A percentile compares a stretch with the other conserved stretches of the same genome.
Evolutionary conservation across 2,329 filamentous ascomycete species (phyloP).

Genomic region (Dactylonectria macrodidyma): DNA sequence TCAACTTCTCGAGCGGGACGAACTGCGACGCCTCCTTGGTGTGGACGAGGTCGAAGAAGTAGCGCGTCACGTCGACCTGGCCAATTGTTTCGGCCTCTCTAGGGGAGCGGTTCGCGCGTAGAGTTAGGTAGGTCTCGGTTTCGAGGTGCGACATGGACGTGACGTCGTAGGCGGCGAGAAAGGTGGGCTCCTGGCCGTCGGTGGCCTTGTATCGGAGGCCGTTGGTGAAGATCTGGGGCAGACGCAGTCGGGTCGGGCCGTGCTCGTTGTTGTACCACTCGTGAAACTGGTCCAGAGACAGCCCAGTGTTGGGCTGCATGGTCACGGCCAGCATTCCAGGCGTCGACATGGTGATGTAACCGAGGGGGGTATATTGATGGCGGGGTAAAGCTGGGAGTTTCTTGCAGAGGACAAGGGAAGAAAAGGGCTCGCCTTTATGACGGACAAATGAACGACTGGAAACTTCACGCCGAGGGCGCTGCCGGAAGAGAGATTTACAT

Average conservation of each 20-base stretch:
- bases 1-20: slow-evolving; percentile 70
- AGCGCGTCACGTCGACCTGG: slow-evolving; percentile 76
- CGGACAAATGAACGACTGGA: slow-evolving; percentile 4
- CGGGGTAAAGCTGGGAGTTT: slow-evolving; percentile 6
- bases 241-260: slow-evolving; percentile 83
- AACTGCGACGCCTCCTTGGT: slow-evolving; percentile 71
- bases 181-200: slow-evolving; percentile 75
- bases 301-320: slow-evolving; percentile 81
- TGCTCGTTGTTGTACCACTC: slow-evolving; percentile 98
- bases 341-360: slow-evolving; percentile 55
- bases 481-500: slow-evolving; percentile 50
- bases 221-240: slow-evolving; percentile 81
- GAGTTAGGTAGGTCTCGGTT: slow-evolving; percentile 77
- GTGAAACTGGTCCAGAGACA: slow-evolving; percentile 81
- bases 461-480: slow-evolving; percentile 20
- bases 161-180: slow-evolving; percentile 87
- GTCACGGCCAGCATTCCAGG: slow-evolving; percentile 87
- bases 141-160: slow-evolving; percentile 80
- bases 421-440: background rate
- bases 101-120: slow-evolving; percentile 71
- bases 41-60: slow-evolving; percentile 78
- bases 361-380: background rate
- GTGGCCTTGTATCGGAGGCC: slow-evolving; percentile 84
- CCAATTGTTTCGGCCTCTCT: slow-evolving; percentile 69
- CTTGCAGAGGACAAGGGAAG: background rate